Base-by-base conservation (phyloP, 2,329 filamentous ascomycete species). In the Phialocephala sp. region DNA sequence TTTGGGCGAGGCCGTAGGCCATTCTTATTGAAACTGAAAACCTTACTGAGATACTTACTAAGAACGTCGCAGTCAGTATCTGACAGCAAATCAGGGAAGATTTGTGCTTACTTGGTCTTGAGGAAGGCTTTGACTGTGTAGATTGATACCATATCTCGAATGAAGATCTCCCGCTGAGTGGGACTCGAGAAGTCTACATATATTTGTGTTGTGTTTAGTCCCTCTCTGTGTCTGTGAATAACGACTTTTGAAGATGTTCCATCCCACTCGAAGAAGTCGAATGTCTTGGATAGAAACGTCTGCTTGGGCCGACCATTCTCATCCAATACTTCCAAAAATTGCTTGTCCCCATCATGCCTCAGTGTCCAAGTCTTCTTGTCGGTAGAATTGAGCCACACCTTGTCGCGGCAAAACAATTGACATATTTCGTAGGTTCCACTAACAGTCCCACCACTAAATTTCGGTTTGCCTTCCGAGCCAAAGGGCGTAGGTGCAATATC, bases 1-100 rank as follows among this genome's bases (percentile, higher is more conserved):
- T n/a, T 9, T 8, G 52, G 52, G 9, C n/a, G 8, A 12, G 12
- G 18, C n/a, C 8, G n/a, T n/a, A n/a, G 2, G 8, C 3, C 2
- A 5, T 4, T 9, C 6, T 50, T 50, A 1, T 50, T 11, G 8
- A 22, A 1, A 8, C 20, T 24, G 45, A 69, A 67, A 3, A 58
- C 50, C 43, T 35, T 69, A 3, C 65, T 58, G 6, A 69, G 20
- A 18, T 64, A 58, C 32, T 58, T 61, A 2, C 54, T 64, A 32
- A 18, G n/a, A 18, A 14, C 8, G 18, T n/a, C 5, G 4, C 12
- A 27, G 56, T 60, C 43, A 41, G n/a, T 36, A 12, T 32, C 15
- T 3, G 14, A n/a, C 1, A 20, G 5, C 20, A 6, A 15, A 22
- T 39, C 15, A 18, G 22, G 15, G 18, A 18, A 22, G 5, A 12